These are phyloP conservation scores for Nigrograna mackinnonii DNA, from an alignment of 2,329 filamentous ascomycete genomes.

Conservation along the genomic window DNA sequence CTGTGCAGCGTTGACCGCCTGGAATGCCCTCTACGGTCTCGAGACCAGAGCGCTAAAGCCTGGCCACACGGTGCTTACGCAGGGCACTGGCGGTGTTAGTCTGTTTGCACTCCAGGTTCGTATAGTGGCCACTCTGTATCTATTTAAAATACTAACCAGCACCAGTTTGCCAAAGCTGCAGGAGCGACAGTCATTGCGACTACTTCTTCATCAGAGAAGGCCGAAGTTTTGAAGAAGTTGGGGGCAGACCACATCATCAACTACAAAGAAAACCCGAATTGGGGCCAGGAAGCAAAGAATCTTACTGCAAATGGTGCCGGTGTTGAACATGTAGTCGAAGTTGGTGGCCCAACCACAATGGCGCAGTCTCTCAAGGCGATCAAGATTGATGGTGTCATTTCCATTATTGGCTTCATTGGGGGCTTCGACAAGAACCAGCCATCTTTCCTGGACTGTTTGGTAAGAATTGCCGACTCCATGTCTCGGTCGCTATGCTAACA, in stretches of 20 bases:
- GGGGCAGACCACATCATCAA: constrained; percentile 63
- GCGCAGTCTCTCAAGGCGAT: constrained; percentile 55
- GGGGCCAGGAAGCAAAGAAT: constrained; percentile 58
- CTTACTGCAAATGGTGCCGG: constrained; percentile 57
- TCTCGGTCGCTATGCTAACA: too few species aligned
- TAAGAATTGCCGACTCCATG: constrained; percentile 7
- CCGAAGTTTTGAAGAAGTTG: constrained; percentile 52
- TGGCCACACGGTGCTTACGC: constrained; percentile 60
- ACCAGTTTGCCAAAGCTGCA: constrained; percentile 53
- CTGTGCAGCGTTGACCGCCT: constrained; percentile 51
- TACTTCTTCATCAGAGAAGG: constrained; percentile 57
- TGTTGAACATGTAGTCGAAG: constrained; percentile 66
- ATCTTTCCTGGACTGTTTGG: constrained; percentile 54
- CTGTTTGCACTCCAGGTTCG: constrained; percentile 63
- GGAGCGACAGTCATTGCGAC: constrained; percentile 63
- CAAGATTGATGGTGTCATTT: constrained; percentile 56
- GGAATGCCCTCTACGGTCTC: constrained; percentile 58
- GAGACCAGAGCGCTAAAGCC: constrained; percentile 41
- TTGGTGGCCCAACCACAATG: constrained; percentile 68
- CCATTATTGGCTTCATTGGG: constrained; percentile 62
- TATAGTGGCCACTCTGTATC: too few species aligned
- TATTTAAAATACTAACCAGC: too few species aligned
- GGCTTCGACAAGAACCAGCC: constrained; percentile 54
- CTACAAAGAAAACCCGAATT: constrained; percentile 56
- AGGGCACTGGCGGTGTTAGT: constrained; percentile 72